Evolutionary conservation across 371 early-diverging fungal genomes (phyloP).

Genomic region (Apophysomyces ossiformis): DNA sequence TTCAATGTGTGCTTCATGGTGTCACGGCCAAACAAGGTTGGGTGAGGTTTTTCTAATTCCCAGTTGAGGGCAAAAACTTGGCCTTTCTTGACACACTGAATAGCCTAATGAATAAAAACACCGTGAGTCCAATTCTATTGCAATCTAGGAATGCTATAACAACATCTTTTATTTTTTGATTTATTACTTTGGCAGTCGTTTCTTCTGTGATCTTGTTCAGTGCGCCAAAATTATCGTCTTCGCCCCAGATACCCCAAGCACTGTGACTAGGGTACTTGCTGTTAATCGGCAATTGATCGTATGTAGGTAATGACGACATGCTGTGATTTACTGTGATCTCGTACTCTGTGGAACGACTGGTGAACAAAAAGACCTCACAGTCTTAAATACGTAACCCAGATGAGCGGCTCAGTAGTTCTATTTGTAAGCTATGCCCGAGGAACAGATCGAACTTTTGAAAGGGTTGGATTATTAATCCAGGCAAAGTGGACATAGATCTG

Average conservation of each 20-base stretch:
- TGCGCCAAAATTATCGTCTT: conserved; percentile 49
- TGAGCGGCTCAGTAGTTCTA: no score
- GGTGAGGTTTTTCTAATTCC: conserved; percentile 14
- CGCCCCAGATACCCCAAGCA: conserved; percentile 52
- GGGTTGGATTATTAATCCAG: no score
- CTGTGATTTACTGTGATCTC: background rate
- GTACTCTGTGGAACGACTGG: no score
- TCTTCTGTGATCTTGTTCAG: conserved; percentile 45
- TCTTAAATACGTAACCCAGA: background rate
- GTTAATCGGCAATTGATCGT: conserved; percentile 30
- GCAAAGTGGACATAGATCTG: no score
- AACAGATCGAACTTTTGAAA: no score
- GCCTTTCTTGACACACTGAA: conserved; percentile 14
- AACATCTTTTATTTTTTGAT: no score
- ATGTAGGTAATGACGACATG: conserved; percentile 13
- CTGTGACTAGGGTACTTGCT: conserved; percentile 25
- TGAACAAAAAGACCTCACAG: background rate
- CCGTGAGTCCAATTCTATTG: no score
- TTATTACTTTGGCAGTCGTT: conserved; percentile 32
- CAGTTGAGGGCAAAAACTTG: conserved; percentile 22
- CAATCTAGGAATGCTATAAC: no score
- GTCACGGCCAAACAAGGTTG: conserved; percentile 14
- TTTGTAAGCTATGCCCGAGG: no score
- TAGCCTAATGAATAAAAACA: conserved; percentile 10
- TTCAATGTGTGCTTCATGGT: conserved; percentile 6